These are phyloP conservation scores for Naematelia aurantialba DNA, from an alignment of 768 basidiomycete genomes.

Conservation along the genomic window DNA sequence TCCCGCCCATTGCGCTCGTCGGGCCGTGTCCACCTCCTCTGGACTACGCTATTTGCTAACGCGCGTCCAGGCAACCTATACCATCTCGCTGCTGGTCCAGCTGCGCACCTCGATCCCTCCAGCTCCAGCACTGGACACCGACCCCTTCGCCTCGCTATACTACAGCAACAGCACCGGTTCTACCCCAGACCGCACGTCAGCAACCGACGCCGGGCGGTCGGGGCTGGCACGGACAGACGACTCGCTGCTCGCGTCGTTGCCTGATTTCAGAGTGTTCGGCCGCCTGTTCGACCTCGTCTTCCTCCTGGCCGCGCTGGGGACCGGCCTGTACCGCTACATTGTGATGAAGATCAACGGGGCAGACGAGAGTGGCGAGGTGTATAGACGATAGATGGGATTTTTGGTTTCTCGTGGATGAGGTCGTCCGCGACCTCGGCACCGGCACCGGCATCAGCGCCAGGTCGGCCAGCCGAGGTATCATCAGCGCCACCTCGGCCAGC, in stretches of 20 bases:
- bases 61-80: constrained; percentile 42
- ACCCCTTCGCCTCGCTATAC: constrained; percentile 19
- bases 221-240: constrained; percentile 21
- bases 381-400: constrained; percentile 12
- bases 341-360: constrained; percentile 39
- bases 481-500: too few relatives aligned
- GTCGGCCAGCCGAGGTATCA: too few relatives aligned
- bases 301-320: constrained; percentile 32
- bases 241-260: constrained; percentile 43
- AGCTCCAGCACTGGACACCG: constrained; percentile 23
- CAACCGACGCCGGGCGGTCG: too few relatives aligned
- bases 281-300: constrained; percentile 47
- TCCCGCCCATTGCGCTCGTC: not conserved
- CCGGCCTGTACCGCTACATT: constrained; percentile 36
- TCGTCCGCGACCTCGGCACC: too few relatives aligned
- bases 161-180: constrained; percentile 15
- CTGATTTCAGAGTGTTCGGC: constrained; percentile 48
- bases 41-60: not conserved
- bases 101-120: constrained; percentile 45
- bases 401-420: too few relatives aligned
- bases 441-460: too few relatives aligned
- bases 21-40: not conserved
- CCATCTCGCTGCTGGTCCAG: constrained; percentile 48
- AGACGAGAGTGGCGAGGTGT: constrained; percentile 35
- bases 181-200: constrained; percentile 2